Conservation (phyloP, 768 basidiomycete genomes). For the Boletus subcaerulescens region DNA sequence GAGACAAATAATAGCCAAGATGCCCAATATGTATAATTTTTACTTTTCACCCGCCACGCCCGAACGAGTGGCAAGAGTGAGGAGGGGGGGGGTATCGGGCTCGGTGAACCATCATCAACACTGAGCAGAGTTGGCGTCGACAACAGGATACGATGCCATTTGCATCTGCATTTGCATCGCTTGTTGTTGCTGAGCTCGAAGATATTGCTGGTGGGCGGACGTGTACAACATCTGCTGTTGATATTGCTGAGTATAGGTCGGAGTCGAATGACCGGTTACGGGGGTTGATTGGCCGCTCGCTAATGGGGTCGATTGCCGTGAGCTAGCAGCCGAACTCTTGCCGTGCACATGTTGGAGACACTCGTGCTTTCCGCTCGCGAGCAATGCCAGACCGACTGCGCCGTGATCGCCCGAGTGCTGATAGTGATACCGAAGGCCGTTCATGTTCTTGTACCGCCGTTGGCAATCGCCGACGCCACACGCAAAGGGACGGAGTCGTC, state of each 20-base stretch:
- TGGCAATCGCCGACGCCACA: constrained; percentile 86
- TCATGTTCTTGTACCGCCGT: constrained; percentile 98
- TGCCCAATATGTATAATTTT: constrained; percentile 37
- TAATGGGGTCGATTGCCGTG: constrained; percentile 32
- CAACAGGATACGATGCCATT: constrained; percentile 20
- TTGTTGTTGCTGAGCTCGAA: constrained; percentile 34
- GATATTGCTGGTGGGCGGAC: constrained; percentile 37
- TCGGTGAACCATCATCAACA: constrained; percentile 7
- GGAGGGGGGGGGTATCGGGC: constrained; percentile 15
- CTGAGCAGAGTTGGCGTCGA: constrained; percentile 15
- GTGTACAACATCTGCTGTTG: constrained; percentile 38
- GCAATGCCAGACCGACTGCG: constrained; percentile 77
- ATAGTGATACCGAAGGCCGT: constrained; percentile 94
- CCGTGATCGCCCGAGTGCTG: constrained; percentile 97
- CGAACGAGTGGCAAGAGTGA: not conserved
- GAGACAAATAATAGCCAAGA: constrained; percentile 27
- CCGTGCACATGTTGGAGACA: constrained; percentile 40
- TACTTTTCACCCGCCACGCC: constrained; percentile 26
- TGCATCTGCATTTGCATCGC: constrained; percentile 30
- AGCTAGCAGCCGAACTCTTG: constrained; percentile 30
- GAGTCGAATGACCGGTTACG: constrained; percentile 27
- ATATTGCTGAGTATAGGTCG: constrained; percentile 33
- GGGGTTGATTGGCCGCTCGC: constrained; percentile 33
- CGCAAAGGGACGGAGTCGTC: constrained; percentile 77
- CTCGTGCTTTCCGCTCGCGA: constrained; percentile 72